Conservation (phyloP, 78 protist species). For the Dictyostelium brefeldianum region DNA sequence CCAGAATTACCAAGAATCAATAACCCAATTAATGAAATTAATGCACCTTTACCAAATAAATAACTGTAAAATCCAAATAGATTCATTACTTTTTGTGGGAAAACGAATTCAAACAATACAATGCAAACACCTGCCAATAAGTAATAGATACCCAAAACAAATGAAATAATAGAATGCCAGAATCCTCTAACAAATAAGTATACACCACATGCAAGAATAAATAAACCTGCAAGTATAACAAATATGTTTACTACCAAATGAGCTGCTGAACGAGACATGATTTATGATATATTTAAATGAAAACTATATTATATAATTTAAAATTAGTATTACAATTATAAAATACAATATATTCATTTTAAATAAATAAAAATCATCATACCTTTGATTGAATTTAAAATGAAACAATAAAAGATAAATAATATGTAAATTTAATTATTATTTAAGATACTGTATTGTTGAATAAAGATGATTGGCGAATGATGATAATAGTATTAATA, state of each 20-base stretch:
- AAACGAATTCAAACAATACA: conserved; percentile 43
- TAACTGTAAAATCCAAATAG: conserved; percentile 60
- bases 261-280: not conserved
- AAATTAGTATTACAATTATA: too few species aligned
- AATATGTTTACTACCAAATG: not conserved
- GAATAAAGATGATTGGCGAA: too few species aligned
- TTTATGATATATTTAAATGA: too few species aligned
- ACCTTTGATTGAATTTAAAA: too few species aligned
- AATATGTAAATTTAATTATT: too few species aligned
- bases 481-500: too few species aligned
- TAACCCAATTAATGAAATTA: conserved; percentile 40
- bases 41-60: conserved; percentile 62
- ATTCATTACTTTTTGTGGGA: not conserved
- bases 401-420: too few species aligned
- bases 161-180: conserved; percentile 8
- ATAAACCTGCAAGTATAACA: conserved; percentile 8
- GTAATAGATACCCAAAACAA: conserved; percentile 36
- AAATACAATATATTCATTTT: too few species aligned
- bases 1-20: conserved; percentile 35
- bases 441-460: not conserved
- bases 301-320: too few species aligned
- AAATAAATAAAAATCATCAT: too few species aligned
- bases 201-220: conserved; percentile 39
- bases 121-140: conserved; percentile 50
- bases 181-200: conserved; percentile 25